Evolutionary conservation across 176 grass and related monocot species (phyloP).

Genomic region (Oryza meridionalis): DNA sequence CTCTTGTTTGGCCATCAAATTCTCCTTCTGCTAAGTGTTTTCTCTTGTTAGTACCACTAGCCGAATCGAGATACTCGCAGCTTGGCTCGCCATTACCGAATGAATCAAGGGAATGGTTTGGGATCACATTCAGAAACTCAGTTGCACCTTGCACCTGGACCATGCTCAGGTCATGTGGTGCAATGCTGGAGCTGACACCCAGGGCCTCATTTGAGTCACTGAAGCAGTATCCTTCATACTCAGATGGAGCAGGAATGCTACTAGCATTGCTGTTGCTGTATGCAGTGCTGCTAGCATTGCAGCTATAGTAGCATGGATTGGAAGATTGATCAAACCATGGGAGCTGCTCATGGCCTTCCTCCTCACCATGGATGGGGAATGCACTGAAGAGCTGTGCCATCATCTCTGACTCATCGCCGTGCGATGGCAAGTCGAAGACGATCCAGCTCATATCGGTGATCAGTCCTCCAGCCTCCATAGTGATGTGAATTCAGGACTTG

Average conservation of each 20-base stretch:
- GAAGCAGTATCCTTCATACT: conserved; percentile 47
- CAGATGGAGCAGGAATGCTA: conserved; percentile 38
- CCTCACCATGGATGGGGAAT: conserved; percentile 43
- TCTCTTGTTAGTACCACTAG: conserved; percentile 44
- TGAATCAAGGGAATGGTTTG: conserved; percentile 18
- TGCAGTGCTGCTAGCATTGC: conserved; percentile 21
- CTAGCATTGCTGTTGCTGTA: conserved; percentile 34
- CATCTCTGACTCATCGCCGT: conserved; percentile 57
- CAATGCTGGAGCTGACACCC: conserved; percentile 23
- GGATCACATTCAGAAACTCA: conserved; percentile 29
- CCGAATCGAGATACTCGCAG: conserved; percentile 29
- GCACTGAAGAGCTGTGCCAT: conserved; percentile 54
- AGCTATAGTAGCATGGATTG: conserved; percentile 39
- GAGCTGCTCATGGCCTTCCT: conserved; percentile 33
- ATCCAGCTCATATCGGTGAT: conserved; percentile 53
- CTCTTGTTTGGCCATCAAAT: conserved; percentile 39
- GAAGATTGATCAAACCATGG: conserved; percentile 56
- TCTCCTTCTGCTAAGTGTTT: conserved; percentile 34
- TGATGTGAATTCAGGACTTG: conserved; percentile 31
- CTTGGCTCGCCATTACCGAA: conserved; percentile 13
- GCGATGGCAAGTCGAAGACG: conserved; percentile 41
- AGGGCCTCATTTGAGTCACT: conserved; percentile 52
- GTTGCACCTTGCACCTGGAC: conserved; percentile 38
- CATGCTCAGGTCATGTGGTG: conserved; percentile 28
- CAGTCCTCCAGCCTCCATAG: conserved; percentile 66